A percentile compares a stretch with the other conserved stretches of the same genome.
phyloP scores from a whole-genome alignment of 2,329 filamentous ascomycete species.

The Cercospora sp. region DNA sequence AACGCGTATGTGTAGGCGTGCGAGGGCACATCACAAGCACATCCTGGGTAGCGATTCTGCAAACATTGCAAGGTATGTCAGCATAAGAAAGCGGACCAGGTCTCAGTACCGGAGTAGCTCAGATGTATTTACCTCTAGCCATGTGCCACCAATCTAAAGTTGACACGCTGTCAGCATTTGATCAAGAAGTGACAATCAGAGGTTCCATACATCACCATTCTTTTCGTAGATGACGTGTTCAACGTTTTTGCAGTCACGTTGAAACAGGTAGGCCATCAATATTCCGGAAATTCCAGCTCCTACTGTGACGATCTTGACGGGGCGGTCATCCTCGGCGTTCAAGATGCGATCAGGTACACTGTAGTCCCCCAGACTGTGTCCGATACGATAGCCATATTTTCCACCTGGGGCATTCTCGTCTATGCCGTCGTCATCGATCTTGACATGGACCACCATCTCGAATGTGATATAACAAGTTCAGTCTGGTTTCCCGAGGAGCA shows the following conservation, averaged over 20 bases:
- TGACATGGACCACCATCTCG: not conserved
- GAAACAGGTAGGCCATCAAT: not conserved
- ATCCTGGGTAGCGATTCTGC: constrained; percentile 38
- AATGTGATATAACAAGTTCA: not conserved
- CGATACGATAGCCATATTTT: not conserved
- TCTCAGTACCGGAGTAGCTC: not conserved
- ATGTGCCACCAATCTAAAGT: not conserved
- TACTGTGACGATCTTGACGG: not conserved
- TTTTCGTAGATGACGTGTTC: not conserved
- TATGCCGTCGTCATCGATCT: not conserved
- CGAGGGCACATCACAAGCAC: constrained; percentile 42
- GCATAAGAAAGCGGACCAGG: not conserved
- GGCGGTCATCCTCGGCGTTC: not conserved
- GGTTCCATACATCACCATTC: not conserved
- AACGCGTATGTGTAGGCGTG: constrained; percentile 41
- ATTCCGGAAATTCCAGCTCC: not conserved
- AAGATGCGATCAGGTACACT: not conserved
- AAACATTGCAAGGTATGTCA: not conserved
- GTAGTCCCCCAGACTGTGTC: not conserved
- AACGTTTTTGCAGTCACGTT: not conserved
- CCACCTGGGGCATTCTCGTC: not conserved
- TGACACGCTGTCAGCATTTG: not conserved
- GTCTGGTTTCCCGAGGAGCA: not conserved
- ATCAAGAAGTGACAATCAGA: not conserved
- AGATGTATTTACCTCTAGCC: not conserved